These are phyloP conservation scores for Meyerozyma guilliermondii DNA, from an alignment of 1,139 yeast species.

Conservation along the genomic window DNA sequence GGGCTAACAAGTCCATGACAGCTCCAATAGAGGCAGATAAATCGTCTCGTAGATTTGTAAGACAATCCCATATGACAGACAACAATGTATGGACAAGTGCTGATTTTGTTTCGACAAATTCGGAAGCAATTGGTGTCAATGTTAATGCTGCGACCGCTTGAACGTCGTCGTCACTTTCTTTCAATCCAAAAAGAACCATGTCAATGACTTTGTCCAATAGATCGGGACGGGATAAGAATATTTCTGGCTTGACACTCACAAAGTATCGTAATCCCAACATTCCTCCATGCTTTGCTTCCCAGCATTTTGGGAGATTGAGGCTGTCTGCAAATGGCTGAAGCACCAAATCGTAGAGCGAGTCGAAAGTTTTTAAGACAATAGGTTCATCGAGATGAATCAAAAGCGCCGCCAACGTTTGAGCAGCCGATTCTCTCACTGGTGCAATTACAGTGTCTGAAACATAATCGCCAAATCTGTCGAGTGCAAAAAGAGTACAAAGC, in stretches of 20 bases:
- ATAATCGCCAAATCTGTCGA: slow-evolving; percentile 95
- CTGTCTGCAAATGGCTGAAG: slow-evolving; percentile 47
- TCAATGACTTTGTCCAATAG: slow-evolving; percentile 69
- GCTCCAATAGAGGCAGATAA: slow-evolving; percentile 93
- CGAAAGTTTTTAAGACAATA: slow-evolving; percentile 55
- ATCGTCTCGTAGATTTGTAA: slow-evolving; percentile 83
- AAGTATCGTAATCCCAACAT: slow-evolving; percentile 89
- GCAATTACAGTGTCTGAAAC: slow-evolving; percentile 98
- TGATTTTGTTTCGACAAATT: slow-evolving; percentile 66
- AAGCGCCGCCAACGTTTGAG: slow-evolving; percentile 89
- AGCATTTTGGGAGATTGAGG: slow-evolving; percentile 41
- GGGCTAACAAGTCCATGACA: slow-evolving; percentile 90
- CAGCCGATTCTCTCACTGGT: slow-evolving; percentile 95
- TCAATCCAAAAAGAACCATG: slow-evolving; percentile 83
- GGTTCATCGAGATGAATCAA: slow-evolving; percentile 61
- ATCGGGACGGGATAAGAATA: slow-evolving; percentile 53
- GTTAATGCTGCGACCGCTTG: slow-evolving; percentile 97
- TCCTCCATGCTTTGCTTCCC: slow-evolving; percentile 99
- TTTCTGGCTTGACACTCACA: slow-evolving; percentile 83
- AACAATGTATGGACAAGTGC: slow-evolving; percentile 61
- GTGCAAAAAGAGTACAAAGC: slow-evolving; percentile 78
- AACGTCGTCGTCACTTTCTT: slow-evolving; percentile 89
- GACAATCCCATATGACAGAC: slow-evolving; percentile 81
- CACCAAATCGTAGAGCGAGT: slow-evolving; percentile 63
- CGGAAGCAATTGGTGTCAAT: slow-evolving; percentile 80